phyloP scores from a whole-genome alignment of 164 flowering plant species.

The Cinnamomum micranthum region DNA sequence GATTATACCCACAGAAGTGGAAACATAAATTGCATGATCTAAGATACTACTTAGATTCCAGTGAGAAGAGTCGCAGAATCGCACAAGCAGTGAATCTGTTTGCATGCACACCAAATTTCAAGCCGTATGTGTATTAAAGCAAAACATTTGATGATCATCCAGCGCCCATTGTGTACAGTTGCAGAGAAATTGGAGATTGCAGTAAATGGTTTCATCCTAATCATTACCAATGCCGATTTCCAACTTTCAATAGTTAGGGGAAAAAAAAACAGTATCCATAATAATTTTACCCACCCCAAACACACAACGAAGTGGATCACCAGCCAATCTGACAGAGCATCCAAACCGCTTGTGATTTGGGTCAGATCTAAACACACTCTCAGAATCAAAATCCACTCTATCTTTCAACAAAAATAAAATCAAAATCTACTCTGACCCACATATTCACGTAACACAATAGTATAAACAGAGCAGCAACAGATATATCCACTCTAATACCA shows the following conservation, averaged over 20 bases:
- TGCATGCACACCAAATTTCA: too few species aligned
- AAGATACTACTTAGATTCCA: not conserved
- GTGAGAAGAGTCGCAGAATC: not conserved
- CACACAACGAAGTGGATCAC: not conserved
- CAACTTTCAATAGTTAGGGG: too few species aligned
- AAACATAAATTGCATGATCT: not conserved
- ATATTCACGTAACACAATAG: too few species aligned
- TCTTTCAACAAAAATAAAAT: too few species aligned
- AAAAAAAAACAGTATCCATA: too few species aligned
- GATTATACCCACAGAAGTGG: not conserved
- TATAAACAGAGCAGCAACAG: too few species aligned
- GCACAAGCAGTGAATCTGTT: not conserved
- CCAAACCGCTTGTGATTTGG: not conserved
- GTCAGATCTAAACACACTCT: not conserved
- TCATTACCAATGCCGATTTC: not conserved
- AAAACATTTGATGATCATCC: too few species aligned
- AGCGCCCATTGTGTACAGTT: too few species aligned
- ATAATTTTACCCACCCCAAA: not conserved
- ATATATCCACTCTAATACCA: not conserved
- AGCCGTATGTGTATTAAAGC: not conserved
- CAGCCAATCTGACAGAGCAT: not conserved
- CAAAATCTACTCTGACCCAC: not conserved
- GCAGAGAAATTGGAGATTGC: not conserved
- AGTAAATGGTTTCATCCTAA: not conserved
- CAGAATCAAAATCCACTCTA: not conserved